Evolutionary conservation across 1,139 yeast species (phyloP).

Genomic region (Candida sp.): DNA sequence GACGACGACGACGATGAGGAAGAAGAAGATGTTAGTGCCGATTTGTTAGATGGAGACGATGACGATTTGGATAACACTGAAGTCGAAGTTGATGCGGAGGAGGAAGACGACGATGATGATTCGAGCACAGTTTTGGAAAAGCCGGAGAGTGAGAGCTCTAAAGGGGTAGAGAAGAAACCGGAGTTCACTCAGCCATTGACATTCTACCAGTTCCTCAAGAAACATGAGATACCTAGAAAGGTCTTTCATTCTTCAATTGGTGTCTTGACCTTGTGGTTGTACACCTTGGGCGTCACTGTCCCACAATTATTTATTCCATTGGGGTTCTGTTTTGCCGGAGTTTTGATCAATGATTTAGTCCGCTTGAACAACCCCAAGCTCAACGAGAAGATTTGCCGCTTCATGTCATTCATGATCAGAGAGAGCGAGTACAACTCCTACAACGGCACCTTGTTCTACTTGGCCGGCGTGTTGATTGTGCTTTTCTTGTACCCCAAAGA

Average conservation of each 20-base stretch:
- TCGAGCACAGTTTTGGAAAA: constrained; percentile 7
- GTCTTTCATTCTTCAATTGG: constrained; percentile 89
- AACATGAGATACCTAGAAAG: constrained; percentile 91
- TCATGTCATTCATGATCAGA: constrained; percentile 83
- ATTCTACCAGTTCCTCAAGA: constrained; percentile 59
- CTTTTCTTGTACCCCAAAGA: constrained; percentile 79
- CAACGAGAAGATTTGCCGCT: constrained; percentile 65
- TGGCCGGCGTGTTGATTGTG: constrained; percentile 76
- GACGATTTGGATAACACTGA: constrained; percentile 5
- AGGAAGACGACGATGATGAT: constrained; percentile 11
- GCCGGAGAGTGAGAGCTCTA: neutral
- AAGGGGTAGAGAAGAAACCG: neutral
- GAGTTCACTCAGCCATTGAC: constrained; percentile 10
- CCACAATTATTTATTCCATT: constrained; percentile 64
- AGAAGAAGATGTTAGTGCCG: constrained; percentile 14
- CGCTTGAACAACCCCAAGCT: constrained; percentile 65
- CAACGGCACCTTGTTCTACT: constrained; percentile 89
- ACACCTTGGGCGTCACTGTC: constrained; percentile 63
- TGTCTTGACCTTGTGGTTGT: constrained; percentile 72
- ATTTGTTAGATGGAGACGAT: constrained; percentile 3
- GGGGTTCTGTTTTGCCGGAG: constrained; percentile 51
- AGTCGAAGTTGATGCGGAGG: neutral
- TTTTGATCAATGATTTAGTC: constrained; percentile 69
- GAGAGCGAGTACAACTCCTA: constrained; percentile 70
- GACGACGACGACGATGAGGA: constrained; percentile 19